Evolutionary conservation across 306 rosid species (phyloP), one percentile per base, ranked within the genome.

Genomic region (Arachis stenosperma): DNA sequence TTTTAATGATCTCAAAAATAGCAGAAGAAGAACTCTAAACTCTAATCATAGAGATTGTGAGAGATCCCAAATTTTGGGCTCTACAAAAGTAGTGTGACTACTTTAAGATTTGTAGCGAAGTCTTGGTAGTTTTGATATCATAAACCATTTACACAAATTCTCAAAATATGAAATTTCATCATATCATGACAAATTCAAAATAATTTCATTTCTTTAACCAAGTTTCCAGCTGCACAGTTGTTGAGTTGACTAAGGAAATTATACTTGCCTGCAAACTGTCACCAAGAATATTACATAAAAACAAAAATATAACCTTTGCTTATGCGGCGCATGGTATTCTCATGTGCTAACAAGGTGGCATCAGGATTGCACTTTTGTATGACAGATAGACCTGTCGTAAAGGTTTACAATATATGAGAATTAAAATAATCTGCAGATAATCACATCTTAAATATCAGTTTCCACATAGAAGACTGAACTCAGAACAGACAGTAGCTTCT

Each of bases 321-420:
- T 61, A 92, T 84, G 80, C 88, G 88, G 5, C 54, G 81, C 90
- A 87, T 83, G 65, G 98, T 90, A 77, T 90, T 90, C 74, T 87
- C 90, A 74, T 92, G 97, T 15, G 91, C 95, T 60, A 92, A 67
- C 82, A 90, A 61, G 52, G 67, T 86, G 58, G 96, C 90, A 62
- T 90, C 86, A 52, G 98, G 98, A 73, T 90, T 90, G 91, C 76
- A 84, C 76, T 79, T 87, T 78, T 92, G 97, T 78, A 92, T 81
- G 61, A 86, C 85, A 36, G 96, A 84, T 67, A 90, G 96, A 81
- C 98, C 98, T 92, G 97, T 39, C 72, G 75, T 43, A 66, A 73
- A 58, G 22, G 65, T 61, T 68, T 50, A 75, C 17, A 29, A 52
- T 55, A 67, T 44, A 44, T 77, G 47, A 53, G 57, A 59, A 39